phyloP scores from a whole-genome alignment of 805 yeast species.

The Phaffomyces thermotolerans region DNA sequence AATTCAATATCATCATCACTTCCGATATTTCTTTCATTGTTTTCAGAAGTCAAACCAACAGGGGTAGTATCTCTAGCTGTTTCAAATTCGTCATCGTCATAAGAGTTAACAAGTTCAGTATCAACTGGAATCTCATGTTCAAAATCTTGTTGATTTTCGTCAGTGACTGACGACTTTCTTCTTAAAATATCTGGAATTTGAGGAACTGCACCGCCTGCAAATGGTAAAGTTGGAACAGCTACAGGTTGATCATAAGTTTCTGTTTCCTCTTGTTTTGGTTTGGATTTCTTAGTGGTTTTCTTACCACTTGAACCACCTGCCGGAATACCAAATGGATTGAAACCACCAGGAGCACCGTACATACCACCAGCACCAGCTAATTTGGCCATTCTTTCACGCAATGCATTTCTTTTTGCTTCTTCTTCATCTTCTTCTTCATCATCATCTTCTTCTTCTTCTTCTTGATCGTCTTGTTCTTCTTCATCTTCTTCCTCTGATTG shows the following conservation, averaged over 20 bases:
- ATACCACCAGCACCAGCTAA: slow-evolving; percentile 74
- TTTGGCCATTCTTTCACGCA: slow-evolving; percentile 94
- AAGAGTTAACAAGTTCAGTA: slow-evolving; percentile 1
- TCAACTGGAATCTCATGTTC: slow-evolving; percentile 5
- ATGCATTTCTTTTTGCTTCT: slow-evolving; percentile 63
- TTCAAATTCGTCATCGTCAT: background rate
- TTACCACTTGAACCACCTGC: slow-evolving; percentile 27
- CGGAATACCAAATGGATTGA: slow-evolving; percentile 36
- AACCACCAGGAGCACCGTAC: slow-evolving; percentile 24
- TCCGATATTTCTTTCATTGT: background rate
- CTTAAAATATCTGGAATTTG: slow-evolving; percentile 17
- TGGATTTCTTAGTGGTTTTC: slow-evolving; percentile 15
- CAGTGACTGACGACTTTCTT: slow-evolving; percentile 8
- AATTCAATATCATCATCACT: slow-evolving; percentile 7
- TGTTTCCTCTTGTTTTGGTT: slow-evolving; percentile 17
- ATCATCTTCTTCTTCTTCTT: slow-evolving; percentile 41
- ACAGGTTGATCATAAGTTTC: slow-evolving; percentile 16
- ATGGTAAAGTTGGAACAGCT: slow-evolving; percentile 50
- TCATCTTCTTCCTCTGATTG: slow-evolving; percentile 27
- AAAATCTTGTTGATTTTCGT: slow-evolving; percentile 2
- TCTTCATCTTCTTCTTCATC: slow-evolving; percentile 66
- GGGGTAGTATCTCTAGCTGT: background rate
- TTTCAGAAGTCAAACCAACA: too few relatives aligned
- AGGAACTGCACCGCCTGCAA: slow-evolving; percentile 28
- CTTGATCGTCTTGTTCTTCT: slow-evolving; percentile 35